Base-by-base conservation (phyloP, 257 asterid genomes). In the Nemophila menziesii region DNA sequence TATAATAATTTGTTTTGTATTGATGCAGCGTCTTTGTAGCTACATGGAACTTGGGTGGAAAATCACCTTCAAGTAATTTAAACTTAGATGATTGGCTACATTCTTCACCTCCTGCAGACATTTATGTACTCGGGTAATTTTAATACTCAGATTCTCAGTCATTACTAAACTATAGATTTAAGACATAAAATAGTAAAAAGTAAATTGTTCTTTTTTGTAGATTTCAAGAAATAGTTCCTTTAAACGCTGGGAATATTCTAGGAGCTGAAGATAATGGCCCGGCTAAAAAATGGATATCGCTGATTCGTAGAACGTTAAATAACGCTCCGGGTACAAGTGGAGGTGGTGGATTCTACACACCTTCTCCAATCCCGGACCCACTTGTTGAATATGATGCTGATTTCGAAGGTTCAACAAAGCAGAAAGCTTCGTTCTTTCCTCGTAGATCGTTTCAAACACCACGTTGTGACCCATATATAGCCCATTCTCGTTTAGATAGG, bases 181-280 rank as follows among this genome's bases (percentile, higher is more conserved):
- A 29, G 36, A 29, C 36, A 29, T 13, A 29, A 13, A 41, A 11
- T 18, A 5, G 20, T 8, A 16, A 12, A 41, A 4, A 5, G 36
- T 11, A n/a, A n/a, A 48, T 22, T 13, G n/a, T 42, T 48, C 36
- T 29, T 47, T 52, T 47, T 55, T 34, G 18, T 36, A 90, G 99
- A 36, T 90, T 90, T 73, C 96, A 90, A 77, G 96, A 90, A 62
- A 86, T 90, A 58, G 99, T 90, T 54, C 99, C 96, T 41, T 51
- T 90, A 45, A 90, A 85, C 62, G 96, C 99, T 52, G 86, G 99
- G 42, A 90, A 90, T 48, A 90, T 90, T 49, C 74, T 90, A 23
- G 99, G 82, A 9, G 94, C 99, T 27, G 99, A 90, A 60, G 99
- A 90, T 67, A 90, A 90, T 20, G 99, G 99, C 16, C 99, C 99